Percentiles rank a stretch among this genome's conserved stretches.
Conservation (phyloP, 768 basidiomycete genomes). For the Butyriboletus loyo region DNA sequence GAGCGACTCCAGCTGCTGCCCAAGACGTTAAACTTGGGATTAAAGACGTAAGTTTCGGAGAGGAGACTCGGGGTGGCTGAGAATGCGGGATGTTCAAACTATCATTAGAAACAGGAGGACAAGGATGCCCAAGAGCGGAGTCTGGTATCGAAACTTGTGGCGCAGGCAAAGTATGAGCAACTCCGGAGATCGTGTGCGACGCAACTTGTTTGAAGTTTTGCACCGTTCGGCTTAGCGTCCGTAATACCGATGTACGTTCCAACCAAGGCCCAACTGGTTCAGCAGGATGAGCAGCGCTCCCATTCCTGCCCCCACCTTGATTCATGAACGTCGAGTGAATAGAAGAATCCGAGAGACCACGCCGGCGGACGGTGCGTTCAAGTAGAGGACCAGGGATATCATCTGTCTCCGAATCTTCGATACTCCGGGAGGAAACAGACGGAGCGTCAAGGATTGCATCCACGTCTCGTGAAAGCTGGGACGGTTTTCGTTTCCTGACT, state of each 20-base stretch:
- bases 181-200: slow-evolving; percentile 28
- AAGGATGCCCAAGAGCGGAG: not conserved
- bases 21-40: slow-evolving; percentile 37
- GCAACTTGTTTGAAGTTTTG: slow-evolving; percentile 44
- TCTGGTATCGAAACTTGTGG: slow-evolving; percentile 11
- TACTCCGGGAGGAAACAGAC: slow-evolving; percentile 14
- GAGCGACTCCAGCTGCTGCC: slow-evolving; percentile 26
- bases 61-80: slow-evolving; percentile 20
- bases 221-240: slow-evolving; percentile 51
- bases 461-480: slow-evolving; percentile 58
- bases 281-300: not conserved
- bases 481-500: slow-evolving; percentile 12
- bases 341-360: slow-evolving; percentile 90
- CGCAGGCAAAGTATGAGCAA: slow-evolving; percentile 4
- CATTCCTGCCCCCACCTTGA: slow-evolving; percentile 40
- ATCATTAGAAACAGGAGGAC: not conserved
- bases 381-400: slow-evolving; percentile 52
- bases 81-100: slow-evolving; percentile 10
- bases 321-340: slow-evolving; percentile 81
- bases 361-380: slow-evolving; percentile 64
- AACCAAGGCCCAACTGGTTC: slow-evolving; percentile 30
- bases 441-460: slow-evolving; percentile 75
- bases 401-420: slow-evolving; percentile 39
- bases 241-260: slow-evolving; percentile 48
- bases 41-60: slow-evolving; percentile 25